Conservation (phyloP, 2,329 filamentous ascomycete species). For the Penicillium sclerotiorum region DNA sequence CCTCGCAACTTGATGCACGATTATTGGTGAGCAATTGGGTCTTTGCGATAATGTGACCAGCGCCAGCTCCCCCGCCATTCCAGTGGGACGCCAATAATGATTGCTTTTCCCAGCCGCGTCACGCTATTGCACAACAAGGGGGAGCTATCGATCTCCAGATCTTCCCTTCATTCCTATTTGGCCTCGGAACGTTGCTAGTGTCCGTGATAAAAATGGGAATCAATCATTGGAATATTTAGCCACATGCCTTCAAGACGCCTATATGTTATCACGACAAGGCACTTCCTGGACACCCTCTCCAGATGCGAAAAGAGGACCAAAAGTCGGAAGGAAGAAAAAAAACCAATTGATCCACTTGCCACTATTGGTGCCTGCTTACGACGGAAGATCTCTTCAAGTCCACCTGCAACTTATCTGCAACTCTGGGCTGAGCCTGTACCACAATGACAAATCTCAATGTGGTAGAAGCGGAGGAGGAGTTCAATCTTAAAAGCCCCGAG, state of each 20-base stretch:
- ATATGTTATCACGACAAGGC: neutral
- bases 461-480: slow-evolving; percentile 4
- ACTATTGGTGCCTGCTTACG: no score
- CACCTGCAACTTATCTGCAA: no score
- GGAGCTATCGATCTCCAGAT: neutral
- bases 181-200: slow-evolving; percentile 6
- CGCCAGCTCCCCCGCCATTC: slow-evolving; percentile 10
- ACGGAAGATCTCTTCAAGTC: no score
- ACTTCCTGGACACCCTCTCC: neutral
- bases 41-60: slow-evolving; percentile 13
- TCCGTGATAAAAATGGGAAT: slow-evolving; percentile 21
- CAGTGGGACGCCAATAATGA: slow-evolving; percentile 9
- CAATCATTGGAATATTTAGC: neutral
- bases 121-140: slow-evolving; percentile 1
- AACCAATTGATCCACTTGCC: no score
- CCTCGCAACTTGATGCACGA: neutral
- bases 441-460: neutral
- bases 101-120: neutral
- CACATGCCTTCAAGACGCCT: neutral
- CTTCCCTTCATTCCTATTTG: slow-evolving; percentile 11
- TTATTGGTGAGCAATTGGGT: neutral
- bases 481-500: slow-evolving; percentile 10
- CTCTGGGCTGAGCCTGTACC: neutral
- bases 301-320: no score
- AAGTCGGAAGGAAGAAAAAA: no score